Evolutionary conservation across 2,329 filamentous ascomycete genomes (phyloP), one percentile per base, ranked within the genome.

Genomic region (Talaromyces sp.): DNA sequence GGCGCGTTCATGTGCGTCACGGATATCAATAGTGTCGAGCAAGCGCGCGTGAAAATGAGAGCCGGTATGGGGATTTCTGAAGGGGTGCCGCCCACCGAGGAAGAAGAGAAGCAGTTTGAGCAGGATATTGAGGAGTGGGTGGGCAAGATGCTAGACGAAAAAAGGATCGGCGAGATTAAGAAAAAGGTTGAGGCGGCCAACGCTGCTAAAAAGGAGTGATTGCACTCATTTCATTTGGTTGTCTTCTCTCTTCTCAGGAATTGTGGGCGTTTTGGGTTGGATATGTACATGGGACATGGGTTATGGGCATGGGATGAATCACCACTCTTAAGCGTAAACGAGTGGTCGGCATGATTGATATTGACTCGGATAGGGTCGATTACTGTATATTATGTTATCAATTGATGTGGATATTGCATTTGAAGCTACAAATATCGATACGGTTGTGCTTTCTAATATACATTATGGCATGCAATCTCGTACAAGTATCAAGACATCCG

Each of bases 1-100:
- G 95, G 93, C 3, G 92, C 89, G 0, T 74, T 88, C 11, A 80
- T 91, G 64, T 96, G 89, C 82, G 87, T 85, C 0, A 85, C 95
- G 63, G 89, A 97, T 72, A 84, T 98, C 39, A 86, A 86, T 71
- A 82, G 81, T 53, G 58, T 92, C 47, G 84, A 85, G 4, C 90
- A 93, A 69, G 76, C 92, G 72, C 78, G 84, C 70, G 72, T 64
- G 80, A 83, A 69, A 82, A 84, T 61, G 84, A 89, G 78, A 78
- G 83, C 65, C 76, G 84, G 71, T 65, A 86, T 82, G 68, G 79
- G 80, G 30, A 80, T 92, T 64, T 81, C 39, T 27, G 17, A 22
- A 1, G 56, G 52, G 0, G 13, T 49, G 11, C 25, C 22, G 17
- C 56, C 60, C 27, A 59, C 56, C 84, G 59, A 85, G 84, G 64